Evolutionary conservation across 768 basidiomycete genomes (phyloP).

Genomic region (Cubamyces lactineus): DNA sequence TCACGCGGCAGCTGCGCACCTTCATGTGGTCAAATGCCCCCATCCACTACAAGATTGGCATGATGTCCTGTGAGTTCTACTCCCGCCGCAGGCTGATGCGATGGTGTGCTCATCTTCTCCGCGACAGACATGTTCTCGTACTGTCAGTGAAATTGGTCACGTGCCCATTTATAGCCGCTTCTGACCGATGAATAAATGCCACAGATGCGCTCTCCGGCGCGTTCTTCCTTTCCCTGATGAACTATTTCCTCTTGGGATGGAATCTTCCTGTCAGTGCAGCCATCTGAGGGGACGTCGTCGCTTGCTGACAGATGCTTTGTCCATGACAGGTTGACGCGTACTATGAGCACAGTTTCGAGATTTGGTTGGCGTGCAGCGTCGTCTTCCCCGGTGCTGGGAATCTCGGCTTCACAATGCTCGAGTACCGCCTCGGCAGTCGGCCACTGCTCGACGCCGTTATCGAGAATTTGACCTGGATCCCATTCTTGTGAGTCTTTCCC

Average conservation of each 20-base stretch:
- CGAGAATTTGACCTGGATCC: conserved; percentile 68
- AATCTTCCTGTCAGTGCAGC: conserved; percentile 42
- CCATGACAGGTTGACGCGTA: conserved; percentile 59
- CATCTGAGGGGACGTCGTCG: conserved; percentile 23
- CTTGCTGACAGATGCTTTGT: conserved; percentile 47
- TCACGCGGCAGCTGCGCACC: conserved; percentile 76
- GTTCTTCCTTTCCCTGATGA: conserved; percentile 62
- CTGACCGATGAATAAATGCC: background rate
- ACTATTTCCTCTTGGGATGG: conserved; percentile 66
- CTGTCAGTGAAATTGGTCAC: conserved; percentile 32
- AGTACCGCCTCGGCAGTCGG: conserved; percentile 66
- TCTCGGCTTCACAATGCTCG: conserved; percentile 64
- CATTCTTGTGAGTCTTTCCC: conserved; percentile 68
- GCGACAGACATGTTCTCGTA: conserved; percentile 49
- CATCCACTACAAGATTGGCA: conserved; percentile 81
- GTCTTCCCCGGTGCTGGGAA: conserved; percentile 74
- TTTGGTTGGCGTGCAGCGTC: conserved; percentile 73
- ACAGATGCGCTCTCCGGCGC: conserved; percentile 65
- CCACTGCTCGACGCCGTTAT: conserved; percentile 51
- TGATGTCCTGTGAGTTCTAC: conserved; percentile 65
- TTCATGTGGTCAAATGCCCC: conserved; percentile 81
- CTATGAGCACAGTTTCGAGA: conserved; percentile 73
- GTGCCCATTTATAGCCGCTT: background rate
- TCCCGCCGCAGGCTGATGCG: too few species aligned
- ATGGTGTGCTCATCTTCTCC: too few species aligned